These are phyloP conservation scores for Kodamaea ohmeri DNA, from an alignment of 1,139 yeast genomes.

Conservation along the genomic window DNA sequence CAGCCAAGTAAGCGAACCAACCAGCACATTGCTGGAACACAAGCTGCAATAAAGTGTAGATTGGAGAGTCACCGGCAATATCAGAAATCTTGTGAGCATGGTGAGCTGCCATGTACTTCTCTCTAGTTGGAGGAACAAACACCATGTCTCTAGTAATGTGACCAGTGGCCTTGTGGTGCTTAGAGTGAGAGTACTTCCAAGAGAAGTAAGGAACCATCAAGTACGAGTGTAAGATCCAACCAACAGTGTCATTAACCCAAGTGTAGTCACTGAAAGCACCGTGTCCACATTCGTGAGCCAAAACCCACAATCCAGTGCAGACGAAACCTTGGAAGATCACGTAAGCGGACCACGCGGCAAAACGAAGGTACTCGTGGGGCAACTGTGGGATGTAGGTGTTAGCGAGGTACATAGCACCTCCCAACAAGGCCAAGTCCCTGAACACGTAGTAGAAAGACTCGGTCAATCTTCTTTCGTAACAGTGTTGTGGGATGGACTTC, in stretches of 20 bases:
- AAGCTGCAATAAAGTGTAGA: slow-evolving; percentile 42
- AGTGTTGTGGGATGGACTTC: slow-evolving; percentile 58
- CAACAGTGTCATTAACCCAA: slow-evolving; percentile 53
- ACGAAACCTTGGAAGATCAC: slow-evolving; percentile 43
- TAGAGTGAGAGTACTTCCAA: slow-evolving; percentile 59
- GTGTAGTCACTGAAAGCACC: slow-evolving; percentile 59
- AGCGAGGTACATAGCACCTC: slow-evolving; percentile 51
- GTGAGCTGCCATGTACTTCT: slow-evolving; percentile 45
- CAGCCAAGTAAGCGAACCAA: slow-evolving; percentile 45
- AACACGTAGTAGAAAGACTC: slow-evolving; percentile 54
- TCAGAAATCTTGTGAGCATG: slow-evolving; percentile 46
- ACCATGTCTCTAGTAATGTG: slow-evolving; percentile 61
- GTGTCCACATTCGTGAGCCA: slow-evolving; percentile 69
- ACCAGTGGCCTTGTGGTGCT: slow-evolving; percentile 66
- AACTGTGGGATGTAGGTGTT: slow-evolving; percentile 46
- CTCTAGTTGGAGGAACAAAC: slow-evolving; percentile 55
- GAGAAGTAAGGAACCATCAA: slow-evolving; percentile 60
- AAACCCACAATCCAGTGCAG: slow-evolving; percentile 58
- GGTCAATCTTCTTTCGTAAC: slow-evolving; percentile 54
- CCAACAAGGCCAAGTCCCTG: slow-evolving; percentile 54
- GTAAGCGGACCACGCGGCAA: slow-evolving; percentile 55
- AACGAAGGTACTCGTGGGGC: slow-evolving; percentile 25
- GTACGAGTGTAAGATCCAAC: slow-evolving; percentile 60
- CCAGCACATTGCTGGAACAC: slow-evolving; percentile 57
- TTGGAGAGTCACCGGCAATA: slow-evolving; percentile 54